These are phyloP conservation scores for Garcia nutans DNA, from an alignment of 345 rosid species.

Conservation along the genomic window DNA sequence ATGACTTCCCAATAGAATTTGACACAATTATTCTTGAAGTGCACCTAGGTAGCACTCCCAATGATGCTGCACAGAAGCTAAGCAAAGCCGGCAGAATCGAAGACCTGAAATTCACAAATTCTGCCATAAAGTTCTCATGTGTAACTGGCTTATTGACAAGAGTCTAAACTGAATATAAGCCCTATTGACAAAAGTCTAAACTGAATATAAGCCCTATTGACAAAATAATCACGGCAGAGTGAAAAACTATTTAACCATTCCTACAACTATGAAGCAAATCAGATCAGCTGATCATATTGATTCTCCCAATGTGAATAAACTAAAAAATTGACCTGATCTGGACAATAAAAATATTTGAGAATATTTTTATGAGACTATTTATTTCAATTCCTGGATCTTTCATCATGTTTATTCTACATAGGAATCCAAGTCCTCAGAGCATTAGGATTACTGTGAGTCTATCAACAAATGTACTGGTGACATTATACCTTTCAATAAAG, in stretches of 20 bases:
- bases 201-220: not conserved
- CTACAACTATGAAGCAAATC: not conserved
- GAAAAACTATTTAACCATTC: not conserved
- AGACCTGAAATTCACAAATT: constrained; percentile 57
- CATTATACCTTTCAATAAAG: not conserved
- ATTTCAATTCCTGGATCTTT: not conserved
- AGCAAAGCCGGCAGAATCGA: constrained; percentile 43
- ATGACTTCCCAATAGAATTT: constrained; percentile 52
- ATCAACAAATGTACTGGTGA: not conserved
- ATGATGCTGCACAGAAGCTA: constrained; percentile 46
- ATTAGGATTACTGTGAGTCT: not conserved
- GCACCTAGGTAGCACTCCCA: constrained; percentile 58
- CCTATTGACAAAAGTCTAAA: not conserved
- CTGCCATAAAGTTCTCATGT: constrained; percentile 10
- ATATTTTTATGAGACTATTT: not conserved
- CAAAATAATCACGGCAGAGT: not conserved
- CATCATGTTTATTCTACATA: not conserved
- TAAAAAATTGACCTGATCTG: not conserved
- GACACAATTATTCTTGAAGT: constrained; percentile 44
- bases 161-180: too few relatives aligned
- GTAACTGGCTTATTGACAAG: not conserved
- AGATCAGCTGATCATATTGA: not conserved
- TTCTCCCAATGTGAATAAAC: not conserved
- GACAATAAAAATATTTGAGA: not conserved
- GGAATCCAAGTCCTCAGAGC: not conserved